Evolutionary conservation across 2,329 filamentous ascomycete genomes (phyloP).

Genomic region (Phyllosticta citribraziliensis): DNA sequence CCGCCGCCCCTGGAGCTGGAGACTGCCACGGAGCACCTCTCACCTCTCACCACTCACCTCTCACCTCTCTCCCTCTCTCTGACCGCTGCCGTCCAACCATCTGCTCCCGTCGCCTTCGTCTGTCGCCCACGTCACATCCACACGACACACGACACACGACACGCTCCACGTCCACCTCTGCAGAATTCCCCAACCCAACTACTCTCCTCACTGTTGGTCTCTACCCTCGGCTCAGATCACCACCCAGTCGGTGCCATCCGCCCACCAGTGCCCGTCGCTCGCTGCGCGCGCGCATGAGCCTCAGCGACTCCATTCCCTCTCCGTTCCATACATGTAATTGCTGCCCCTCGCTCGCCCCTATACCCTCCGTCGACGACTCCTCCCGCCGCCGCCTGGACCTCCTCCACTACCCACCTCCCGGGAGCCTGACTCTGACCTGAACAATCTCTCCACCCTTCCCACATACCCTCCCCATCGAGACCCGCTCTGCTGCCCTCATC

Average conservation of each 20-base stretch:
- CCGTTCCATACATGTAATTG: slow-evolving; percentile 1
- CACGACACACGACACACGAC: not conserved
- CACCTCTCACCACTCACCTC: not conserved
- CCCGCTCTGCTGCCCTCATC: not conserved
- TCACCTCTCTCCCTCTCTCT: not conserved
- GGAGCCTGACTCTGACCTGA: not conserved
- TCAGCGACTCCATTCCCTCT: slow-evolving; percentile 6
- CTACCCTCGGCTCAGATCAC: not conserved
- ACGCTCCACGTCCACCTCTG: not conserved
- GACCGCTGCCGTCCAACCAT: not conserved
- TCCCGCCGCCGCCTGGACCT: not conserved
- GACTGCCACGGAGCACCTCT: too few relatives aligned
- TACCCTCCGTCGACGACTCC: not conserved
- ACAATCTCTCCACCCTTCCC: not conserved
- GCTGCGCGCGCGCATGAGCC: slow-evolving; percentile 8
- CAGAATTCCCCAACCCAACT: not conserved
- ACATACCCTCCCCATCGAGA: not conserved
- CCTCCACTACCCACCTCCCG: not conserved
- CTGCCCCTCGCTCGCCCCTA: slow-evolving; percentile 9
- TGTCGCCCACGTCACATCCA: not conserved
- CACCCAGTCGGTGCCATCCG: not conserved
- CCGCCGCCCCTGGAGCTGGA: too few relatives aligned
- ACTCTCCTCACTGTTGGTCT: too few relatives aligned
- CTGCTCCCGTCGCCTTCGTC: too few relatives aligned
- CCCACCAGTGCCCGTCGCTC: not conserved